Conservation (phyloP, 441 rosid genomes). For the Mallotus repandus region DNA sequence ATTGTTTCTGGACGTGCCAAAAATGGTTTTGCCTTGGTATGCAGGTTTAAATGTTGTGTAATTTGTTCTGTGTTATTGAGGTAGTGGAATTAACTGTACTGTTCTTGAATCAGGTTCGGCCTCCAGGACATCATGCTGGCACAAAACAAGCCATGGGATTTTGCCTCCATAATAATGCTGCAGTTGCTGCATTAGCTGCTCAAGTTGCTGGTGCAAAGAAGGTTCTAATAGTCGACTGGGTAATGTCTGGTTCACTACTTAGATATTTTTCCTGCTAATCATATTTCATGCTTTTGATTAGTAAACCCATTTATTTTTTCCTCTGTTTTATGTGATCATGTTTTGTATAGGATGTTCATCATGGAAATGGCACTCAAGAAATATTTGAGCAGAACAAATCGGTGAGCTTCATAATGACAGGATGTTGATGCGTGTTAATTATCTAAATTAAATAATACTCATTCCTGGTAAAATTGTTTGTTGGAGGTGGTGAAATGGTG, state of each 20-base stretch:
- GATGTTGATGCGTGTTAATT: slow-evolving; percentile 5
- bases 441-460: neutral
- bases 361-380: slow-evolving; percentile 98
- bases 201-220: slow-evolving; percentile 92
- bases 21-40: slow-evolving; percentile 98
- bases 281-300: slow-evolving; percentile 3
- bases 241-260: slow-evolving; percentile 33
- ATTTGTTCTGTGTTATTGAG: neutral
- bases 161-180: slow-evolving; percentile 99
- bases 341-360: slow-evolving; percentile 83
- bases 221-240: slow-evolving; percentile 97
- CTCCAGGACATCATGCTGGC: slow-evolving; percentile 99
- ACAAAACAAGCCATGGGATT: slow-evolving; percentile 89
- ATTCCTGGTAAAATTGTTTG: neutral
- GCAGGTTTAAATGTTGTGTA: slow-evolving; percentile 22
- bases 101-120: slow-evolving; percentile 67
- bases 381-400: slow-evolving; percentile 84
- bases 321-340: slow-evolving; percentile 18
- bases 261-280: neutral
- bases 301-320: slow-evolving; percentile 8
- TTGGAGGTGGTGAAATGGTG: neutral
- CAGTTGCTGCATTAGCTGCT: slow-evolving; percentile 90
- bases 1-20: slow-evolving; percentile 69
- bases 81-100: slow-evolving; percentile 14
- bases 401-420: slow-evolving; percentile 44